phyloP scores from a whole-genome alignment of 2,329 filamentous ascomycete species.

The Penicillium sp. region DNA sequence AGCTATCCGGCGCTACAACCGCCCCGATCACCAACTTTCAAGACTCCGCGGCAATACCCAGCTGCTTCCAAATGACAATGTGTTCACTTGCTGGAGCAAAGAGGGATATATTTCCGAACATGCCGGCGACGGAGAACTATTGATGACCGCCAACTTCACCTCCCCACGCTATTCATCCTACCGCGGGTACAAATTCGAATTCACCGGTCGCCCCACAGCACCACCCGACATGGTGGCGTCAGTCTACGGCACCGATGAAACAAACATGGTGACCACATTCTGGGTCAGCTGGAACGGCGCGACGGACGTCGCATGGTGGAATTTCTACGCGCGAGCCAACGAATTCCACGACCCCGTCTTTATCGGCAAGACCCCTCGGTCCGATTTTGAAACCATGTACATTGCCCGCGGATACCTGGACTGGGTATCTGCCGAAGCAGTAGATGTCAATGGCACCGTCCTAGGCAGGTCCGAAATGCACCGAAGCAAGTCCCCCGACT shows the following conservation, averaged over 20 bases:
- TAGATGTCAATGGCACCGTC: conserved; percentile 16
- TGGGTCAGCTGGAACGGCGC: conserved; percentile 40
- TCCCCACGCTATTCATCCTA: conserved; percentile 36
- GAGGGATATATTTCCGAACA: conserved; percentile 34
- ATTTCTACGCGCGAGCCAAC: conserved; percentile 29
- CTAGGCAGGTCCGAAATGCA: conserved; percentile 16
- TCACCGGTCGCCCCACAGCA: conserved; percentile 29
- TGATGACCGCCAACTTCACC: conserved; percentile 33
- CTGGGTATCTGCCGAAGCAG: conserved; percentile 19
- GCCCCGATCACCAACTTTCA: conserved; percentile 31
- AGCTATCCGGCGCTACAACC: conserved; percentile 25
- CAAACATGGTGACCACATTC: conserved; percentile 27
- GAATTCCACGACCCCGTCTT: conserved; percentile 19
- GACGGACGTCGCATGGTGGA: conserved; percentile 36
- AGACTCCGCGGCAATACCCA: conserved; percentile 36
- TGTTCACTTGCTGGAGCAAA: conserved; percentile 36
- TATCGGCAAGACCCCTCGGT: conserved; percentile 15
- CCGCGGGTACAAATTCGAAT: conserved; percentile 39
- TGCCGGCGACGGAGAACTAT: conserved; percentile 24
- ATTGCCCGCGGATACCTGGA: conserved; percentile 20
- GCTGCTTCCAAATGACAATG: conserved; percentile 32
- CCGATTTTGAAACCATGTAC: conserved; percentile 22
- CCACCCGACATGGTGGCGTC: conserved; percentile 31
- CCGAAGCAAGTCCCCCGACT: conserved; percentile 16
- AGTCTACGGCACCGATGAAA: conserved; percentile 24